These are phyloP conservation scores for Cryptococcus sp. DNA, from an alignment of 1,284 basidiomycete genomes.

Conservation along the genomic window DNA sequence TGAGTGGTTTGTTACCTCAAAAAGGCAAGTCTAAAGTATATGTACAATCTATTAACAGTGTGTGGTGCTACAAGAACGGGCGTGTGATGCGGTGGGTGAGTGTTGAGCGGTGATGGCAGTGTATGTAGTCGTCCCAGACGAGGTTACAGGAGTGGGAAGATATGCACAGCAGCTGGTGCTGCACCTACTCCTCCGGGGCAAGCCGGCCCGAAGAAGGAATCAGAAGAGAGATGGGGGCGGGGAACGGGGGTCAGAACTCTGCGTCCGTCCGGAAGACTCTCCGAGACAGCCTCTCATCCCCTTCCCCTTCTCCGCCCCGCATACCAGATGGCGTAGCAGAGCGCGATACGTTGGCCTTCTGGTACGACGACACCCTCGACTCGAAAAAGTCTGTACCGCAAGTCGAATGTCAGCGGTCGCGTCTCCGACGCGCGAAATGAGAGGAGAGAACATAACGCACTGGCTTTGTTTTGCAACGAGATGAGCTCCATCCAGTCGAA, in stretches of 20 bases:
- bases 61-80: too few species aligned
- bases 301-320: slow-evolving; percentile 3
- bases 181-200: too few species aligned
- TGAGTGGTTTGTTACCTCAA: too few species aligned
- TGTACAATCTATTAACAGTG: too few species aligned
- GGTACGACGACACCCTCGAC: slow-evolving; percentile 46
- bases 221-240: too few species aligned
- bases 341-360: slow-evolving; percentile 42
- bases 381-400: slow-evolving; percentile 43
- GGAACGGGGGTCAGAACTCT: slow-evolving; percentile 14
- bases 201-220: too few species aligned
- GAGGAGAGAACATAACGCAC: slow-evolving; percentile 19
- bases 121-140: too few species aligned
- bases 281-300: slow-evolving; percentile 8
- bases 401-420: slow-evolving; percentile 9
- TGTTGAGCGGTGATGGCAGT: too few species aligned
- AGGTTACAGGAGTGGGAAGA: too few species aligned
- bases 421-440: neutral
- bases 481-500: slow-evolving; percentile 88
- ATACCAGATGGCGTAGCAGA: slow-evolving; percentile 26
- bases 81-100: too few species aligned
- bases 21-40: too few species aligned
- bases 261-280: slow-evolving; percentile 27
- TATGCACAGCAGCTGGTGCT: too few species aligned
- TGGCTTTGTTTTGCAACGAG: slow-evolving; percentile 62